phyloP scores from a whole-genome alignment of 495 filamentous ascomycete species.

The Cercophora samala region DNA sequence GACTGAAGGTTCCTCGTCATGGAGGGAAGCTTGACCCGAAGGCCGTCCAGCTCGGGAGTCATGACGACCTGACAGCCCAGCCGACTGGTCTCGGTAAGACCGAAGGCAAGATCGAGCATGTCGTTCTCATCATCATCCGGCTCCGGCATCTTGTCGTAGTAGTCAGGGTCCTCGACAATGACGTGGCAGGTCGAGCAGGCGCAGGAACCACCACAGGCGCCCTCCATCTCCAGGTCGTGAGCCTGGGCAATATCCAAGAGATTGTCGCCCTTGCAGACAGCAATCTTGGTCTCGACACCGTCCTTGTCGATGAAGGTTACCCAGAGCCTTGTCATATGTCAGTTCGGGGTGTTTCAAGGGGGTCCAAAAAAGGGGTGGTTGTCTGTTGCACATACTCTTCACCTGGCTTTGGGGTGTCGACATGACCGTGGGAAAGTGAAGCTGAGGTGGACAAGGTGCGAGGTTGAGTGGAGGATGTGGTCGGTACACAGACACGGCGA shows the following conservation, averaged over 20 bases:
- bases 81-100: constrained; percentile 92
- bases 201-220: constrained; percentile 92
- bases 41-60: constrained; percentile 81
- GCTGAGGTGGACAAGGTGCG: constrained; percentile 58
- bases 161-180: constrained; percentile 76
- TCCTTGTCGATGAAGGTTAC: constrained; percentile 96
- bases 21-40: constrained; percentile 76
- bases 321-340: constrained; percentile 58
- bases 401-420: constrained; percentile 82
- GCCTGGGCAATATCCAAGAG: constrained; percentile 91
- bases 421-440: constrained; percentile 65
- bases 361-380: neutral
- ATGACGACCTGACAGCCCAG: constrained; percentile 93
- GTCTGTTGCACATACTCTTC: constrained; percentile 69
- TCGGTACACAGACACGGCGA: constrained; percentile 2
- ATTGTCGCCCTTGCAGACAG: constrained; percentile 83
- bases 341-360: constrained; percentile 7
- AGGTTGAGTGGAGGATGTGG: constrained; percentile 5
- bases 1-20: constrained; percentile 97
- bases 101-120: constrained; percentile 96
- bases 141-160: constrained; percentile 90
- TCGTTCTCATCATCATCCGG: constrained; percentile 98
- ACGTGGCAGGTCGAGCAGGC: constrained; percentile 98
- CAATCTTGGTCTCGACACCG: constrained; percentile 65
- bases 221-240: constrained; percentile 97